A percentile compares a stretch with the other conserved stretches of the same genome.
Evolutionary conservation across 345 rosid genomes (phyloP).

Genomic region (Gossypium arboreum): DNA sequence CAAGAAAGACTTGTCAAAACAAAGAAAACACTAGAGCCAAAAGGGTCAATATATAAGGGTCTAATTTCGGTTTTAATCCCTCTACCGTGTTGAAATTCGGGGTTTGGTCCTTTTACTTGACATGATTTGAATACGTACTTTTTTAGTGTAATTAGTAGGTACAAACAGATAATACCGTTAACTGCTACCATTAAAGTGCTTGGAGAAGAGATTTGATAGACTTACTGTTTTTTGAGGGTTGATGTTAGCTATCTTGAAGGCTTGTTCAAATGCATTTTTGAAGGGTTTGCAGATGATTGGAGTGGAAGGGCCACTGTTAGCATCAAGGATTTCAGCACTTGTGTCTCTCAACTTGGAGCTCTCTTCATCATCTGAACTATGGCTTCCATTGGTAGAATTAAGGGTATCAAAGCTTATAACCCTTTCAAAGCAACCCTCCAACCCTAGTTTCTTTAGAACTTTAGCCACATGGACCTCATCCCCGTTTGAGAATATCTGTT

Average conservation of each 20-base stretch:
- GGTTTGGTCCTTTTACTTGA: not conserved
- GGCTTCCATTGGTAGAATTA: constrained; percentile 31
- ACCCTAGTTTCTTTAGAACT: constrained; percentile 49
- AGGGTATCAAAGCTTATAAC: constrained; percentile 57
- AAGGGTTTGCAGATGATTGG: constrained; percentile 83
- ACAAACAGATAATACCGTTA: not conserved
- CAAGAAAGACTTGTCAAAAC: not conserved
- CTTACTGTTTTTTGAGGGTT: constrained; percentile 76
- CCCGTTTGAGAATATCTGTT: constrained; percentile 56
- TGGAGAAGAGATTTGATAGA: not conserved
- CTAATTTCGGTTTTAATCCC: not conserved
- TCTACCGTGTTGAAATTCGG: not conserved
- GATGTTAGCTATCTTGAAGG: constrained; percentile 56
- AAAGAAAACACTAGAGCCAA: not conserved
- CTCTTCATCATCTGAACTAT: constrained; percentile 30
- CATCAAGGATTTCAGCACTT: constrained; percentile 28
- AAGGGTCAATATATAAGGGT: not conserved
- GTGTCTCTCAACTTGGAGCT: constrained; percentile 23
- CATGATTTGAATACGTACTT: not conserved
- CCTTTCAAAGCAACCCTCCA: constrained; percentile 62
- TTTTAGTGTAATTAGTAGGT: no score
- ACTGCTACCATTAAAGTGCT: not conserved
- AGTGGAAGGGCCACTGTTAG: constrained; percentile 27
- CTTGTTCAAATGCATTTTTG: constrained; percentile 52
- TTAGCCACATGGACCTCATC: constrained; percentile 48